These are phyloP conservation scores for Teunomyces stri DNA, from an alignment of 805 yeast species.

Conservation along the genomic window DNA sequence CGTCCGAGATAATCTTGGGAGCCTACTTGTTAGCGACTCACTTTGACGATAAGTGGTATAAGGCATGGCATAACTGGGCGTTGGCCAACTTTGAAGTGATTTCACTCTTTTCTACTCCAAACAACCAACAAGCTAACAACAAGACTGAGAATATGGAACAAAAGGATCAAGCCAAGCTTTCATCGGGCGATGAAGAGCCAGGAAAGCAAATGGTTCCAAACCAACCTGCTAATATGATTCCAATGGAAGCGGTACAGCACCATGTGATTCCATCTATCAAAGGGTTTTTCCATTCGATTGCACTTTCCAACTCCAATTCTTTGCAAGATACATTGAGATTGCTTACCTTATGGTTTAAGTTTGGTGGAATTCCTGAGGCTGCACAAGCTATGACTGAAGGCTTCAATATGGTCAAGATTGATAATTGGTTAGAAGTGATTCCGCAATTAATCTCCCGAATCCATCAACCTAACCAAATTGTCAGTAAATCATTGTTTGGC, in stretches of 20 bases:
- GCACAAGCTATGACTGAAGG: constrained; percentile 90
- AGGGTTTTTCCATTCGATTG: constrained; percentile 93
- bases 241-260: constrained; percentile 63
- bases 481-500: constrained; percentile 75
- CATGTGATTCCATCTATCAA: constrained; percentile 95
- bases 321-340: constrained; percentile 89
- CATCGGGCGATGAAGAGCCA: constrained; percentile 9
- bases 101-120: constrained; percentile 49
- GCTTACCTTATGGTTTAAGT: constrained; percentile 91
- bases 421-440: constrained; percentile 91
- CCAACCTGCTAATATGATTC: constrained; percentile 22
- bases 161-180: constrained; percentile 21
- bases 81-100: constrained; percentile 95
- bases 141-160: constrained; percentile 28
- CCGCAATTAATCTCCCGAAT: constrained; percentile 96
- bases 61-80: constrained; percentile 99
- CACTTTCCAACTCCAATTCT: constrained; percentile 81
- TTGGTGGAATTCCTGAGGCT: constrained; percentile 91
- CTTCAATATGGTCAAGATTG: constrained; percentile 81
- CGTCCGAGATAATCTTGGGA: constrained; percentile 81
- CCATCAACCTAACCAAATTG: constrained; percentile 88
- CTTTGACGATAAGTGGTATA: constrained; percentile 90
- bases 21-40: constrained; percentile 93
- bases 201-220: constrained; percentile 4
- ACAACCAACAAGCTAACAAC: constrained; percentile 20